Evolutionary conservation across 345 rosid genomes (phyloP), one percentile per base, ranked within the genome.

Genomic region (Salix purpurea): DNA sequence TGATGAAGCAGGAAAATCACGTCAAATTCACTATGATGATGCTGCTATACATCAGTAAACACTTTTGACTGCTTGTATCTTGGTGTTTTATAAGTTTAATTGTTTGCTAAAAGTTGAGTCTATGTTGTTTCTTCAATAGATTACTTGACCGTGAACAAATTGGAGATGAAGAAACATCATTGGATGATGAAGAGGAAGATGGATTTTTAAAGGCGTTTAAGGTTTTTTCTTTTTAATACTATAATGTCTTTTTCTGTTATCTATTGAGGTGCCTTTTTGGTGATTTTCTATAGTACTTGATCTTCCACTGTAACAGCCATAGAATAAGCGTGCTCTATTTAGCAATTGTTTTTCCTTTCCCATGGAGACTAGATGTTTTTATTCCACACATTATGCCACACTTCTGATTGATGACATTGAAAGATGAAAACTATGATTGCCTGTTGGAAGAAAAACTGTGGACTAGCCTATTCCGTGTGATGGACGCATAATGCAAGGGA

Each of bases 161-260:
- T 83, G 96, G 86, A 65, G 86, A 75, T 82, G 98, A 96, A 90
- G 99, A 94, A 78, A 84, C 97, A 46, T 72, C 94, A 69, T 71
- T 87, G 80, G 98, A 92, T 75, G 99, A 92, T 73, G 98, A 96
- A 82, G 98, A 94, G 77, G 99, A 92, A 77, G 90, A 96, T 83
- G 97, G 96, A 75, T 90, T 96, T 87, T 88, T 96, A 83, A 96
- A 94, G 84, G 99, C 99, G 32, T 96, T 96, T 85, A 96, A 96
- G 99, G 99, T 96, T 68, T 52, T 34, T 69, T 79, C 24, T 21
- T 58, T 24, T 64, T 42, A 69, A 26, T 56, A 46, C 42, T 69
- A 68, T 54, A 23, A 37, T 36, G 12, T 68, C 46, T 19, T 7
- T 69, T 34, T 13, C 34, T 56, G 37, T 50, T 54, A 50, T 36